Evolutionary conservation across 2,329 filamentous ascomycete genomes (phyloP).

Genomic region (Golovinomyces cichoracearum): DNA sequence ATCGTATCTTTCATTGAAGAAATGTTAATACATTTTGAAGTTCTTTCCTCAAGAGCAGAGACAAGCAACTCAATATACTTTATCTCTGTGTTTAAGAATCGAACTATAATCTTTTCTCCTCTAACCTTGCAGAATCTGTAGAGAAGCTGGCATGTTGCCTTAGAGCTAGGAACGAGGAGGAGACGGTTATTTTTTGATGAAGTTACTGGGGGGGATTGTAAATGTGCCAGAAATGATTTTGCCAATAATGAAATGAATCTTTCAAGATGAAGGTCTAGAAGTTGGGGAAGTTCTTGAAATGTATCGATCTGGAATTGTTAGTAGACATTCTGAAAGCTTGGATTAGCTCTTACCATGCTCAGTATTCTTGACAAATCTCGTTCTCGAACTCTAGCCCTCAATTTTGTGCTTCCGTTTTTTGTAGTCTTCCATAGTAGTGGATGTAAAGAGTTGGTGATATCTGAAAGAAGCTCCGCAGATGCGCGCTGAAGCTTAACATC

Average conservation of each 20-base stretch:
- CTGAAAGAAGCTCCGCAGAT: conserved; percentile 30
- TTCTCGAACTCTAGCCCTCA: conserved; percentile 25
- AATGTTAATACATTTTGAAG: neutral
- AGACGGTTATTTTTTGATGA: conserved; percentile 6
- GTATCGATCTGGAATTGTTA: conserved; percentile 33
- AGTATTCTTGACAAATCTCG: conserved; percentile 25
- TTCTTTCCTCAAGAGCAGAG: conserved; percentile 36
- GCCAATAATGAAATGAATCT: conserved; percentile 49
- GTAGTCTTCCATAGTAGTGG: conserved; percentile 28
- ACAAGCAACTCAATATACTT: conserved; percentile 61
- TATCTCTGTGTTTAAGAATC: conserved; percentile 77
- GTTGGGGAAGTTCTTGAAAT: conserved; percentile 86
- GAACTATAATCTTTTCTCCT: conserved; percentile 72
- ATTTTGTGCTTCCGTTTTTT: conserved; percentile 18
- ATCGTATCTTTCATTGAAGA: neutral
- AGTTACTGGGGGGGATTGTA: conserved; percentile 23
- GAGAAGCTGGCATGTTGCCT: conserved; percentile 51
- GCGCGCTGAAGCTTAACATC: conserved; percentile 36
- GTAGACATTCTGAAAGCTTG: neutral
- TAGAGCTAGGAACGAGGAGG: conserved; percentile 14
- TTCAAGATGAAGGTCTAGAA: conserved; percentile 64
- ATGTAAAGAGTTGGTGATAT: conserved; percentile 28
- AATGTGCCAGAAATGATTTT: conserved; percentile 45
- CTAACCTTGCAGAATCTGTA: conserved; percentile 89
- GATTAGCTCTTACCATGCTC: conserved; percentile 17